Evolutionary conservation across 345 rosid genomes (phyloP).

Genomic region (Citrus inodora): DNA sequence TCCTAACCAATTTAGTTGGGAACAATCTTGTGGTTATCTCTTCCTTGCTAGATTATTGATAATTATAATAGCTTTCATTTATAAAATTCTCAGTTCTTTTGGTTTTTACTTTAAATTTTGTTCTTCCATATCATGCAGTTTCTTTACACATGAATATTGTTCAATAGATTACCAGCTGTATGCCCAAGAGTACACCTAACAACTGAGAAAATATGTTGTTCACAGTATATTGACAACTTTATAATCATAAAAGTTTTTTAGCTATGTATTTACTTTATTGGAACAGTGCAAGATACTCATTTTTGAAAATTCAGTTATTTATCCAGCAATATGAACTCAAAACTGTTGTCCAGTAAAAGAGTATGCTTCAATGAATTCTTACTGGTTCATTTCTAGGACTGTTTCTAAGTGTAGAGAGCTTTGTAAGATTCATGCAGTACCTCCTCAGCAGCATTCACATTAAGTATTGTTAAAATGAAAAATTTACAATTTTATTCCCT

Average conservation of each 20-base stretch:
- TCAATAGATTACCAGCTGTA: neutral
- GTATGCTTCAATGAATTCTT: neutral
- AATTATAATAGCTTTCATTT: neutral
- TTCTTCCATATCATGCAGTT: neutral
- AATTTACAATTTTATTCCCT: slow-evolving; percentile 14
- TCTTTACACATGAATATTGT: neutral
- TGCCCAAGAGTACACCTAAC: neutral
- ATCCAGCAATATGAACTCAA: neutral
- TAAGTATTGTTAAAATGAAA: neutral
- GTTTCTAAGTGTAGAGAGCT: neutral
- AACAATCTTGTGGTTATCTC: too few relatives aligned
- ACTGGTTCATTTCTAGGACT: neutral
- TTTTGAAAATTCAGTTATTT: neutral
- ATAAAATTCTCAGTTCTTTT: neutral
- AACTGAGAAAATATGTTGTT: neutral
- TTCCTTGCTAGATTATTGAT: neutral
- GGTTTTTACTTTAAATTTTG: neutral
- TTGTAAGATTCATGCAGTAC: neutral
- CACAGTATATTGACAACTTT: neutral
- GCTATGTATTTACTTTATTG: neutral
- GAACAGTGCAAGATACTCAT: neutral
- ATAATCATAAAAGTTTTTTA: neutral
- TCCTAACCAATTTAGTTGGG: neutral
- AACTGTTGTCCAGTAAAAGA: neutral
- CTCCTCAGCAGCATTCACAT: neutral